phyloP scores from a whole-genome alignment of 129 eudicot genomes.

The Flaveria trinervia region DNA sequence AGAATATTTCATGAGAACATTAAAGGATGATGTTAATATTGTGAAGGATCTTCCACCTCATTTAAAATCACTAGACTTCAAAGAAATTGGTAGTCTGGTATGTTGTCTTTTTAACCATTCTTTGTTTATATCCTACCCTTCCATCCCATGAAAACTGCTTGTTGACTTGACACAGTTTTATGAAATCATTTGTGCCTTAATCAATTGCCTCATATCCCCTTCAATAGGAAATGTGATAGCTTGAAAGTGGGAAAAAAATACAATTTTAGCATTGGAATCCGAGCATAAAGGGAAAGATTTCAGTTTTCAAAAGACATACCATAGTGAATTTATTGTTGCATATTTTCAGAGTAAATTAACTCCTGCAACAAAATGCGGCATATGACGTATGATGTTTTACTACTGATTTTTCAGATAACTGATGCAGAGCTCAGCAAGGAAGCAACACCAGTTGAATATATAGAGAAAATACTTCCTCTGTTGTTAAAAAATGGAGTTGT shows the following conservation, averaged over 20 bases:
- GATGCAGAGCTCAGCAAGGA: slow-evolving; percentile 90
- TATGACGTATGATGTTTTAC: neutral
- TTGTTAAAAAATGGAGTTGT: slow-evolving; percentile 67
- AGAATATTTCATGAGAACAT: slow-evolving; percentile 58
- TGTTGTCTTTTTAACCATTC: slow-evolving; percentile 21
- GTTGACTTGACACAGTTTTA: neutral
- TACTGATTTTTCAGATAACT: slow-evolving; percentile 62
- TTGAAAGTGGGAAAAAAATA: neutral
- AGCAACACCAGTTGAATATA: slow-evolving; percentile 68
- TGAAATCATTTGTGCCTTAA: neutral
- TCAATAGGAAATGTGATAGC: neutral
- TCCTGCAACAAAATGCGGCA: neutral
- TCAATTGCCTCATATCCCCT: slow-evolving; percentile 1
- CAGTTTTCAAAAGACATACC: neutral
- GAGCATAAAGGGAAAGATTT: neutral
- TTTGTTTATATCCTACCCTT: neutral
- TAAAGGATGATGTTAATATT: slow-evolving; percentile 68
- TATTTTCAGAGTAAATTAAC: neutral
- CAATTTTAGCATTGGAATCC: slow-evolving; percentile 4
- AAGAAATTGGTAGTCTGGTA: slow-evolving; percentile 85
- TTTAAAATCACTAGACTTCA: slow-evolving; percentile 61
- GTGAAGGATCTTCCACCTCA: slow-evolving; percentile 74
- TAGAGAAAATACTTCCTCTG: slow-evolving; percentile 59
- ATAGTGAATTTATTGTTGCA: neutral
- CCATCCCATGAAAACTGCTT: neutral